Base-by-base conservation (phyloP, 2,329 filamentous ascomycete genomes). In the Penicillium polonicum region DNA sequence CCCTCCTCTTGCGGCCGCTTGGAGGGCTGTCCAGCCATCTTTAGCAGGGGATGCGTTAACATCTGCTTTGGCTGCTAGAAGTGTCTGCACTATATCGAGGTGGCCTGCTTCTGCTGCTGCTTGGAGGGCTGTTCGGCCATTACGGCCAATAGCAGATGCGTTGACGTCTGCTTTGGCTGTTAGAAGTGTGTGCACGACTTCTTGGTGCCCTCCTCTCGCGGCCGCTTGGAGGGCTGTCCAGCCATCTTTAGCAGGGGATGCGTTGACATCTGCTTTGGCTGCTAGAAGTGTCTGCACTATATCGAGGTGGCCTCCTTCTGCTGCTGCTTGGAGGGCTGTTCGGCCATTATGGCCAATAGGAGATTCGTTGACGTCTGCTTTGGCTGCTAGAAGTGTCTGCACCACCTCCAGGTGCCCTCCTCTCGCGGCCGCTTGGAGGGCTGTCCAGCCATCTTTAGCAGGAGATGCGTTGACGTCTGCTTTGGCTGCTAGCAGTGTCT, bases 371-470 rank as follows among this genome's bases (percentile, higher is more conserved):
- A 12, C 9, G 0, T 43, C 23, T 27, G 41, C 23, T 10, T 17
- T 17, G 17, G 21, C 41, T 43, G 2, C 13, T 35, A 58, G 43
- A 1, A 58, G 50, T 13, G 5, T 5, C 36, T 55, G 4, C 3
- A 58, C 41, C 1, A 46, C 31, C 2, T 55, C 9, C 4, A 58
- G 19, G 10, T 58, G 43, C 6, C 55, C 55, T 5, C 7, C 23
- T 38, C 1, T 21, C 10, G 51, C 19, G 42, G 42, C 42, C 0
- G 9, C 23, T n/a, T 29, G 23, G 5, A 44, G 23, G 0, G 42
- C 42, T 12, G 15, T 43, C 10, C 1, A 2, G 4, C 4, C n/a
- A 25, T 44, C 4, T 33, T 13, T 5, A 38, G 35, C 1, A 38
- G 4, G 8, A 29, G 8, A 9, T 38, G n/a, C n/a, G 10, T 39